Conservation (phyloP, 2,329 filamentous ascomycete species). For the Zymoseptoria brevis region DNA sequence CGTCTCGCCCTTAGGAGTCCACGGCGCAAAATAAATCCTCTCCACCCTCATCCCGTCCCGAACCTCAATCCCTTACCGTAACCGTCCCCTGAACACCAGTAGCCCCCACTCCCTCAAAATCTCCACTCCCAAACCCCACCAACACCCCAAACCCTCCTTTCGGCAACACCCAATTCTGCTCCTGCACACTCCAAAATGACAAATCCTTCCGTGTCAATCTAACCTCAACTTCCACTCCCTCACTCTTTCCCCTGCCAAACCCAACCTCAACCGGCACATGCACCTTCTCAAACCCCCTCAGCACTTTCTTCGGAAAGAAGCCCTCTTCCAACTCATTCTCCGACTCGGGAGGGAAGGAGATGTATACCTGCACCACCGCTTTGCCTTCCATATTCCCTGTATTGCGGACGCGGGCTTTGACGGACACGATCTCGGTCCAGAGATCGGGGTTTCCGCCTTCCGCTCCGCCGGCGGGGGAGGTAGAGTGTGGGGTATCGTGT, state of each 20-base stretch:
- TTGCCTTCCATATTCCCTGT: conserved; percentile 48
- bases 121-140: conserved; percentile 25
- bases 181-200: conserved; percentile 30
- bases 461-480: conserved; percentile 60
- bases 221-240: conserved; percentile 27
- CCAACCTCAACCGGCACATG: conserved; percentile 18
- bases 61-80: no score
- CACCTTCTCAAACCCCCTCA: conserved; percentile 40
- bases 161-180: conserved; percentile 32
- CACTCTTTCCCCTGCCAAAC: conserved; percentile 11
- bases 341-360: conserved; percentile 34
- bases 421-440: conserved; percentile 48
- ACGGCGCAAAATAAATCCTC: no score
- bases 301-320: conserved; percentile 41
- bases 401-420: conserved; percentile 52
- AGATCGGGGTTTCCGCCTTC: conserved; percentile 61
- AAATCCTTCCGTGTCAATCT: conserved; percentile 30
- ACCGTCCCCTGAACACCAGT: no score
- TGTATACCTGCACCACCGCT: conserved; percentile 51
- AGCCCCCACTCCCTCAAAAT: conserved; percentile 3
- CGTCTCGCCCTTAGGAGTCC: no score
- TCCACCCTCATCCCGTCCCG: no score
- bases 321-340: conserved; percentile 20
- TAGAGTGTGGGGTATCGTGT: conserved; percentile 31
- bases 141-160: conserved; percentile 25